Percentiles rank a stretch among this genome's conserved stretches.
phyloP scores from a whole-genome alignment of 129 eudicot species.

The Artemisia tridentata region DNA sequence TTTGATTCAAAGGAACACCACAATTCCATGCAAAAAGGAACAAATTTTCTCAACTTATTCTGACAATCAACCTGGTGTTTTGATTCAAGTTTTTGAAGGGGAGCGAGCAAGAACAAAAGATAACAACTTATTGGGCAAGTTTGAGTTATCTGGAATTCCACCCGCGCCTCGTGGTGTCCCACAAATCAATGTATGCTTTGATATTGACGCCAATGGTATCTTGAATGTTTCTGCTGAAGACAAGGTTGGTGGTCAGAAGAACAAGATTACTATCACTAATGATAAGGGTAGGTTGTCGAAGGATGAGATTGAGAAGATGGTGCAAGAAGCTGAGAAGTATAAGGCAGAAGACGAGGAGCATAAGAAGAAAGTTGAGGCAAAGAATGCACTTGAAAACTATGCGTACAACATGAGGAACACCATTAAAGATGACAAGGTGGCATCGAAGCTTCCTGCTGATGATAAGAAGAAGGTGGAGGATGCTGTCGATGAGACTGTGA shows the following conservation, averaged over 20 bases:
- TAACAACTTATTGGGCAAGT: constrained; percentile 21
- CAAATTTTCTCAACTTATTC: neutral
- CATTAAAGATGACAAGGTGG: neutral
- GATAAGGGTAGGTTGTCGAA: constrained; percentile 33
- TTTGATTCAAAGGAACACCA: constrained; percentile 21
- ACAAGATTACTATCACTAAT: constrained; percentile 48
- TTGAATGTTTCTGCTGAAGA: constrained; percentile 58
- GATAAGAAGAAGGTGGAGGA: constrained; percentile 20
- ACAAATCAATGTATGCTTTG: neutral
- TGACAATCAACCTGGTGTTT: constrained; percentile 9
- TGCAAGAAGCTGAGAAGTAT: constrained; percentile 39
- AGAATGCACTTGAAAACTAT: constrained; percentile 11
- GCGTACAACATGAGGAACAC: constrained; percentile 13
- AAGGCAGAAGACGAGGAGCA: constrained; percentile 23
- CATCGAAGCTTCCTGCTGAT: neutral
- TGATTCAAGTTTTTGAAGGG: constrained; percentile 19
- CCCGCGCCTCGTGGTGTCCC: constrained; percentile 17
- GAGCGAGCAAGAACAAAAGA: constrained; percentile 15
- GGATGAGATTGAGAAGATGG: constrained; percentile 44
- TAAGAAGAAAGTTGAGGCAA: constrained; percentile 14
- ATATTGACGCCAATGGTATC: constrained; percentile 37
- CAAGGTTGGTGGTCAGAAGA: constrained; percentile 52
- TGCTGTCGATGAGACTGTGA: constrained; percentile 5
- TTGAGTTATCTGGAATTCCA: constrained; percentile 17
- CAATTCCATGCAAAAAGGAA: constrained; percentile 21